Conservation (phyloP, 2,329 filamentous ascomycete genomes). For the Diaporthe amygdali region DNA sequence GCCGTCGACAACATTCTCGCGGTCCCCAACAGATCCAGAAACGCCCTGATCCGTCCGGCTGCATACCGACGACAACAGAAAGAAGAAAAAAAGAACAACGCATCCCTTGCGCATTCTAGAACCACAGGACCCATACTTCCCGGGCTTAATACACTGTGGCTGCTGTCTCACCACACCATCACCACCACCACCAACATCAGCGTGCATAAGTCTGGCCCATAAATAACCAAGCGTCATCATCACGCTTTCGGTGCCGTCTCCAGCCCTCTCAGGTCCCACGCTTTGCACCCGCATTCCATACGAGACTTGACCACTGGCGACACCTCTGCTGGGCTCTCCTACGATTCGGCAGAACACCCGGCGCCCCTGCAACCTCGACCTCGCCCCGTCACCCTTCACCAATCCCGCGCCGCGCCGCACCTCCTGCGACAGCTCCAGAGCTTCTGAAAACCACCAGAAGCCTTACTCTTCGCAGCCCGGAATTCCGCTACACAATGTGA, state of each 20-base stretch:
- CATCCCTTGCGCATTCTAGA: slow-evolving; percentile 23
- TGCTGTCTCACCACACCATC: slow-evolving; percentile 8
- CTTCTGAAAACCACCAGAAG: slow-evolving; percentile 14
- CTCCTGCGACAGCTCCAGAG: slow-evolving; percentile 17
- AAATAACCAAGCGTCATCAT: slow-evolving; percentile 27
- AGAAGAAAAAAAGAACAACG: background rate
- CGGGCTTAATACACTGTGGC: background rate
- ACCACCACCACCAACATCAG: slow-evolving; percentile 17
- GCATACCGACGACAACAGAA: background rate
- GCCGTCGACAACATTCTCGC: slow-evolving; percentile 2
- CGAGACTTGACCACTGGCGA: slow-evolving; percentile 27
- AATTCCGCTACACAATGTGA: slow-evolving; percentile 31
- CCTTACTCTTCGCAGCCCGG: slow-evolving; percentile 26
- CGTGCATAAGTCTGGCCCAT: slow-evolving; percentile 28
- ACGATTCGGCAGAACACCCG: slow-evolving; percentile 32
- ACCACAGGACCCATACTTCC: slow-evolving; percentile 10
- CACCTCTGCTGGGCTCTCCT: slow-evolving; percentile 28
- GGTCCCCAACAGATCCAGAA: slow-evolving; percentile 13
- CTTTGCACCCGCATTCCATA: slow-evolving; percentile 24
- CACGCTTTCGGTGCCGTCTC: slow-evolving; percentile 32
- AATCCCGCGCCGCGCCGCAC: slow-evolving; percentile 31
- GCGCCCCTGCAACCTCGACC: slow-evolving; percentile 32
- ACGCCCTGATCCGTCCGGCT: slow-evolving; percentile 2
- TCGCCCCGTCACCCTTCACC: slow-evolving; percentile 27
- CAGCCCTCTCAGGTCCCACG: slow-evolving; percentile 28